A percentile compares a stretch with the other conserved stretches of the same genome.
Evolutionary conservation across 1,284 basidiomycete genomes (phyloP).

Genomic region (Sphaerobolus stellatus): DNA sequence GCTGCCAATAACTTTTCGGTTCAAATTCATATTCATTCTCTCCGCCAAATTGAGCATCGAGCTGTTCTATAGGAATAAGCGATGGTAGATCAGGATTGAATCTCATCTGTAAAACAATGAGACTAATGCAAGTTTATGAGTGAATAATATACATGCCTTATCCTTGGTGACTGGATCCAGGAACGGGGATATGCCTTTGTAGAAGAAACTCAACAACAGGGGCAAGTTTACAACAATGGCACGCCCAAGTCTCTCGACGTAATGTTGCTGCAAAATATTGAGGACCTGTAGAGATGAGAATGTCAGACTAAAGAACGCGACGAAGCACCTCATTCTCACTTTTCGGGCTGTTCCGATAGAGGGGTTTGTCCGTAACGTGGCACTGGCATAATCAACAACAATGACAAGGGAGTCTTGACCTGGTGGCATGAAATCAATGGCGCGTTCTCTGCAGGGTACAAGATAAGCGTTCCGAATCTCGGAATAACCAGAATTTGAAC

Average conservation of each 20-base stretch:
- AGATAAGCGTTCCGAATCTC: background rate
- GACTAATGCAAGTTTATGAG: background rate
- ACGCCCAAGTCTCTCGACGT: conserved; percentile 85
- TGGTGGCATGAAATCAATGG: conserved; percentile 81
- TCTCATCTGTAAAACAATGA: conserved; percentile 62
- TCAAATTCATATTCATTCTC: conserved; percentile 78
- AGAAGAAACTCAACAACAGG: conserved; percentile 78
- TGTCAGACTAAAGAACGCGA: background rate
- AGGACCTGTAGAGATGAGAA: conserved; percentile 48
- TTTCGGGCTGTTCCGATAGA: conserved; percentile 77
- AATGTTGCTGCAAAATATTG: conserved; percentile 86
- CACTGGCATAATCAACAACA: conserved; percentile 81
- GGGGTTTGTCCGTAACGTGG: conserved; percentile 77
- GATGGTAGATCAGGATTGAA: conserved; percentile 84
- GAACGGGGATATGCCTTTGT: conserved; percentile 84
- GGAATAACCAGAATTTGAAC: conserved; percentile 30
- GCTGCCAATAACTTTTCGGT: conserved; percentile 74
- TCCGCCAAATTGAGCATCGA: conserved; percentile 84
- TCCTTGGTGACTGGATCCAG: conserved; percentile 88
- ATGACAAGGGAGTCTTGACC: conserved; percentile 81
- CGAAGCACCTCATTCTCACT: conserved; percentile 30
- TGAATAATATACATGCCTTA: conserved; percentile 52
- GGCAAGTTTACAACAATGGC: conserved; percentile 87
- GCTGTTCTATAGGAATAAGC: conserved; percentile 71
- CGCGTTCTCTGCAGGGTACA: conserved; percentile 61